Evolutionary conservation across 164 flowering plant species (phyloP), one percentile per base, ranked within the genome.

Genomic region (Nymphaea thermarum): DNA sequence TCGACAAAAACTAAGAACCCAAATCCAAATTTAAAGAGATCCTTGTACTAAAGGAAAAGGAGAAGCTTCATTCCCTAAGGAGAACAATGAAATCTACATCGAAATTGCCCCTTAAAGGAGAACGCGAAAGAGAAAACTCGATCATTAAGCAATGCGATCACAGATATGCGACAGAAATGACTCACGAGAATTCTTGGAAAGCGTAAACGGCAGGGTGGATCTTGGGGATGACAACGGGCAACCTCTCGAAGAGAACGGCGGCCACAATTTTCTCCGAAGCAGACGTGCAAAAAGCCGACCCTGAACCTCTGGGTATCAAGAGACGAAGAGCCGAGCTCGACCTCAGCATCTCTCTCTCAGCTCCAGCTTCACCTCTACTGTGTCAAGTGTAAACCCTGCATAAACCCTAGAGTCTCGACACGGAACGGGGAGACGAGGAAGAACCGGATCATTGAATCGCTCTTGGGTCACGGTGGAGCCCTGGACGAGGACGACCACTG

Each of bases 151-250:
- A 45, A 45, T 5, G 10, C 7, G 53, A 45, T 5, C 10, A 45
- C 7, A 5, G 53, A 10, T 45, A 45, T 5, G 5, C 2, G 53
- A 42, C 5, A 65, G 59, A 60, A 3, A 53, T n/a, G 61, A 71
- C 85, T 81, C 72, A 94, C 99, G 96, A 85, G 76, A 91, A 94
- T 73, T 94, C 98, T 69, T 87, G 94, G 76, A 92, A 95, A 18
- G 99, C 96, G 65, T 90, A 95, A 66, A 95, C 85, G 2, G 76
- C 82, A 25, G 99, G 99, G 65, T 94, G 92, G 64, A 91, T 87
- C 77, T 94, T 91, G 8, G 99, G 99, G 65, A 90, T 71, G 65
- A 94, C 91, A 44, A 90, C 93, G 0, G 96, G 98, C 47, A 95
- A 77, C 75, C 98, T 79, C 86, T 92, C 97, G 69, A 95, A 95